Percentiles rank a stretch among this genome's conserved stretches.
Conservation (phyloP, 108 stramenopile genomes). For the Cyclotella atomus region DNA sequence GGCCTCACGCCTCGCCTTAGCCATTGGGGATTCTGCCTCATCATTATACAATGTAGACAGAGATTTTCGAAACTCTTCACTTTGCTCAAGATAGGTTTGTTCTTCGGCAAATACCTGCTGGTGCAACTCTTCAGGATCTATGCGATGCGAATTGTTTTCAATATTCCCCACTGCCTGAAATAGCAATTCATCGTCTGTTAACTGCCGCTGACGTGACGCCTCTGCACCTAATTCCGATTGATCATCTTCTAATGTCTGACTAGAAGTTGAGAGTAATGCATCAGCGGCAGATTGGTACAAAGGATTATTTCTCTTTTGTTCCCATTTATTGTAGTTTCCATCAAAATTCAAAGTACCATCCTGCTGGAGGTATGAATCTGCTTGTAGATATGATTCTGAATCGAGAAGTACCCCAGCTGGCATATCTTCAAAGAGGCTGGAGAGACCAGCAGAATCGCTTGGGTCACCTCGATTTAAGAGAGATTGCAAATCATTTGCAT, state of each 20-base stretch:
- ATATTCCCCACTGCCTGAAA: slow-evolving; percentile 18
- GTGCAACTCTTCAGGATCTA: slow-evolving; percentile 34
- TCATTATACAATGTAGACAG: slow-evolving; percentile 18
- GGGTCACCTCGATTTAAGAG: neutral
- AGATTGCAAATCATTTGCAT: neutral
- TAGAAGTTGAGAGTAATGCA: slow-evolving; percentile 24
- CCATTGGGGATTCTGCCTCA: slow-evolving; percentile 26
- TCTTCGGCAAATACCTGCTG: slow-evolving; percentile 47
- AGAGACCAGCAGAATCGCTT: neutral
- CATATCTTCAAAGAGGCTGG: neutral
- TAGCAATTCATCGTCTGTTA: slow-evolving; percentile 32
- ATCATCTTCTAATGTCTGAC: slow-evolving; percentile 16
- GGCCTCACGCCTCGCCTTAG: slow-evolving; percentile 21
- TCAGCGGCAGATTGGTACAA: slow-evolving; percentile 26
- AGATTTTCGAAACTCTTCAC: slow-evolving; percentile 40
- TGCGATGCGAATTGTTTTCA: neutral
- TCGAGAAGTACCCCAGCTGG: slow-evolving; percentile 13
- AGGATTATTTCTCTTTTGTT: slow-evolving; percentile 17
- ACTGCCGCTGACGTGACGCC: neutral
- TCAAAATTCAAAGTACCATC: slow-evolving; percentile 12
- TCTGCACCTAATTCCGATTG: neutral
- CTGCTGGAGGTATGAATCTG: neutral
- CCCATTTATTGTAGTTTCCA: neutral
- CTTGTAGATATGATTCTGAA: slow-evolving; percentile 15
- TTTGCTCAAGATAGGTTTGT: slow-evolving; percentile 39